These are phyloP conservation scores for Cutaneotrichosporon sp. DNA, from an alignment of 1,284 basidiomycete genomes.

Conservation along the genomic window DNA sequence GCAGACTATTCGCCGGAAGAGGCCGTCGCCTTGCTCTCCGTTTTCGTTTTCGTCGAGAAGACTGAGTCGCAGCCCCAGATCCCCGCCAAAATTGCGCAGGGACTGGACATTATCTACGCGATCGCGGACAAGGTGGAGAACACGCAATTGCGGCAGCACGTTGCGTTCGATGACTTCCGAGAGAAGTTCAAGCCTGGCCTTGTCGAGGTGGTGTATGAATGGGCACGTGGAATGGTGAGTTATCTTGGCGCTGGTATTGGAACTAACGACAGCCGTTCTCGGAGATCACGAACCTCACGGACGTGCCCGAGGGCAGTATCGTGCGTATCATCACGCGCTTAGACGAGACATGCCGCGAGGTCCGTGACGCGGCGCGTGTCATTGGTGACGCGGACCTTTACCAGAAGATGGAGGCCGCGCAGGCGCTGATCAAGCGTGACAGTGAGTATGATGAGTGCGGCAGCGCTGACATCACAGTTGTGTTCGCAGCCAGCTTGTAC, in stretches of 20 bases:
- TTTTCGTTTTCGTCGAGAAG: constrained; percentile 97
- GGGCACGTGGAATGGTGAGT: constrained; percentile 93
- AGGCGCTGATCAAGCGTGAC: constrained; percentile 88
- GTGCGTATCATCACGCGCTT: constrained; percentile 93
- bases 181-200: constrained; percentile 80
- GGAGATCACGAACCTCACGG: constrained; percentile 87
- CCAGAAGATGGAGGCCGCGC: constrained; percentile 96
- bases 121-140: constrained; percentile 81
- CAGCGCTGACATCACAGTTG: constrained; percentile 57
- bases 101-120: constrained; percentile 71
- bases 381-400: constrained; percentile 94
- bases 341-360: constrained; percentile 96
- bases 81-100: constrained; percentile 66
- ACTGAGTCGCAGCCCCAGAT: constrained; percentile 81
- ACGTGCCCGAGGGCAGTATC: constrained; percentile 94
- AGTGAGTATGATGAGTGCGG: constrained; percentile 60
- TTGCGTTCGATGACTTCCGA: constrained; percentile 73
- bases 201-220: constrained; percentile 95
- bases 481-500: constrained; percentile 82
- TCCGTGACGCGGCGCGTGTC: constrained; percentile 93
- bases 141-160: constrained; percentile 75
- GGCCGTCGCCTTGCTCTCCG: constrained; percentile 93
- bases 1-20: constrained; percentile 89
- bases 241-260: not conserved
- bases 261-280: constrained; percentile 73